These are phyloP conservation scores for Phoma herbarum DNA, from an alignment of 2,329 filamentous ascomycete species.

Conservation along the genomic window DNA sequence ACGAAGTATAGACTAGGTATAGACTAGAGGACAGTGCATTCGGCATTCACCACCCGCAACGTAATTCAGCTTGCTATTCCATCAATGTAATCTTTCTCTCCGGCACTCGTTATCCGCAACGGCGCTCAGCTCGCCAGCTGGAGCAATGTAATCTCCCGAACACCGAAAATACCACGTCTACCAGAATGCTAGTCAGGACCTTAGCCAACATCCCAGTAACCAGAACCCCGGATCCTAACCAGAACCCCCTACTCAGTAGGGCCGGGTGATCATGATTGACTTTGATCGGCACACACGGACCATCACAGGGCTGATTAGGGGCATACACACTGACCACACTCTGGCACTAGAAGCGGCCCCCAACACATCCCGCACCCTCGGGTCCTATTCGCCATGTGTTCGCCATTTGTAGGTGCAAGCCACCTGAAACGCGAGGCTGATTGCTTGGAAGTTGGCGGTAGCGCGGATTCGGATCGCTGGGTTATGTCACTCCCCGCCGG, in stretches of 20 bases:
- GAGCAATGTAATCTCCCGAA: background rate
- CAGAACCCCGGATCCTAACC: background rate
- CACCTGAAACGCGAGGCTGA: conserved; percentile 11
- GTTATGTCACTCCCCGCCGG: background rate
- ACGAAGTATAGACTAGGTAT: background rate
- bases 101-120: background rate
- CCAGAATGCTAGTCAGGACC: background rate
- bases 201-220: background rate
- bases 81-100: background rate
- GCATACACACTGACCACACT: background rate
- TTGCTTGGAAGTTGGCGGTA: background rate
- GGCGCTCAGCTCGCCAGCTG: background rate
- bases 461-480: background rate
- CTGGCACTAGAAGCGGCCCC: background rate
- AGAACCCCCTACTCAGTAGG: background rate
- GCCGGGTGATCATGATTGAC: background rate
- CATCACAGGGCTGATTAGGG: background rate
- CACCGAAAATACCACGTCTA: background rate
- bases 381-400: background rate
- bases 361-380: background rate
- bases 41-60: background rate
- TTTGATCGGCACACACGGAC: background rate
- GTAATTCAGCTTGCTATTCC: background rate
- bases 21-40: background rate
- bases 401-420: background rate